Conservation (phyloP, 257 asterid genomes). For the Jaltomata sinuosa region DNA sequence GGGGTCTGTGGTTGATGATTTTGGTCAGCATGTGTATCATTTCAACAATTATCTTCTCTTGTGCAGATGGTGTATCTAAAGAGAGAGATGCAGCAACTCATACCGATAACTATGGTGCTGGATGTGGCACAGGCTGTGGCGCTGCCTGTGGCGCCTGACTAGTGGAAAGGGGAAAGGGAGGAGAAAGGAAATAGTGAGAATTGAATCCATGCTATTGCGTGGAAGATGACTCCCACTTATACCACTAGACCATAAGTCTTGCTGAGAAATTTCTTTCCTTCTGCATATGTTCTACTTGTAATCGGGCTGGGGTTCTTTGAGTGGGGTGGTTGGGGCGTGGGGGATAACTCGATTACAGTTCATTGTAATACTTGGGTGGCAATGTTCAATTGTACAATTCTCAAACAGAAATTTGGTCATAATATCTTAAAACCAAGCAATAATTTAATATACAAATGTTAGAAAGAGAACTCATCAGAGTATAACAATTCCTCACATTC, state of each 20-base stretch:
- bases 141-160: conserved; percentile 30
- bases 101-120: conserved; percentile 2
- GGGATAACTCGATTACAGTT: neutral
- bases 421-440: neutral
- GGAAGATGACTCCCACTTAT: neutral
- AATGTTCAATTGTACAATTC: neutral
- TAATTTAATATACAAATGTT: neutral
- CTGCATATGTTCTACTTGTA: neutral
- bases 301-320: neutral
- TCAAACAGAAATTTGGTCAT: neutral
- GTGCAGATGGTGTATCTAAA: conserved; percentile 24
- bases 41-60: conserved; percentile 16
- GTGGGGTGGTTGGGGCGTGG: neutral
- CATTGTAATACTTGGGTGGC: neutral
- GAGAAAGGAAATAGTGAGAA: neutral
- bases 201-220: neutral
- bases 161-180: neutral
- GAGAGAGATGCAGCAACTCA: conserved; percentile 12
- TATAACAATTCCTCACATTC: neutral
- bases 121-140: conserved; percentile 24
- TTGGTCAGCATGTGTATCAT: conserved; percentile 14
- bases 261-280: neutral
- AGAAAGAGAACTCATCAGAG: neutral
- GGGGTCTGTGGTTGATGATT: conserved; percentile 15
- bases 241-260: neutral